Evolutionary conservation across 1,284 basidiomycete species (phyloP), one percentile per base, ranked within the genome.

Genomic region (Trichosporon ovoides): DNA sequence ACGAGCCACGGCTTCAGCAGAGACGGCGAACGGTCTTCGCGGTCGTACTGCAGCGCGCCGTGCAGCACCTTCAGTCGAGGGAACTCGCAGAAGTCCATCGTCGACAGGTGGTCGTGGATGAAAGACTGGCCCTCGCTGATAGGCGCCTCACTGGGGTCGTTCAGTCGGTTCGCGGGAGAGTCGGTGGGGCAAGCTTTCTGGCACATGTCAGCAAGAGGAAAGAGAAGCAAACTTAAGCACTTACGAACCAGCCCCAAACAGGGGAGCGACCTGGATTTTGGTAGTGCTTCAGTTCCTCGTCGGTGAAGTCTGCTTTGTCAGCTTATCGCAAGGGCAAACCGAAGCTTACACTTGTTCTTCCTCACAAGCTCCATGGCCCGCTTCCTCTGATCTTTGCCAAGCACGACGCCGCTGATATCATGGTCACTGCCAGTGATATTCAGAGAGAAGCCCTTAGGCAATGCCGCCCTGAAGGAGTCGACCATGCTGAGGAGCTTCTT

Each of bases 41-140:
- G 74, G 60, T 77, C 75, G 46, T 59, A 72, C 68, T 59, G 61
- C 68, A 77, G 69, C 19, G 76, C 74, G 6, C 76, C 76, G 55
- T 78, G 76, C 18, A 78, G 59, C 7, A 68, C 63, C 63, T 77
- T 78, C n/a, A 75, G 63, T 50, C 71, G 72, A 3, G 80, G 80
- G 59, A 79, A 79, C 61, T 77, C 68, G 68, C 81, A 82, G 62
- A 80, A 76, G 63, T 81, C 75, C 78, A 81, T 80, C 1, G 79
- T 79, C 14, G 74, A 68, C 10, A 76, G 59, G 56, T 81, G 81
- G 61, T 81, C 74, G 53, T 71, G 57, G 50, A 81, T 76, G 68
- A 77, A 81, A 14, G 73, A 68, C 63, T 74, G 72, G 38, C 63
- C 51, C 14, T 19, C 33, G 24, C 18, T 43, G 35, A 50, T 37